A percentile compares a stretch with the other conserved stretches of the same genome.
These are phyloP conservation scores for Diplodia scrobiculata DNA, from an alignment of 2,329 filamentous ascomycete genomes.

Conservation along the genomic window DNA sequence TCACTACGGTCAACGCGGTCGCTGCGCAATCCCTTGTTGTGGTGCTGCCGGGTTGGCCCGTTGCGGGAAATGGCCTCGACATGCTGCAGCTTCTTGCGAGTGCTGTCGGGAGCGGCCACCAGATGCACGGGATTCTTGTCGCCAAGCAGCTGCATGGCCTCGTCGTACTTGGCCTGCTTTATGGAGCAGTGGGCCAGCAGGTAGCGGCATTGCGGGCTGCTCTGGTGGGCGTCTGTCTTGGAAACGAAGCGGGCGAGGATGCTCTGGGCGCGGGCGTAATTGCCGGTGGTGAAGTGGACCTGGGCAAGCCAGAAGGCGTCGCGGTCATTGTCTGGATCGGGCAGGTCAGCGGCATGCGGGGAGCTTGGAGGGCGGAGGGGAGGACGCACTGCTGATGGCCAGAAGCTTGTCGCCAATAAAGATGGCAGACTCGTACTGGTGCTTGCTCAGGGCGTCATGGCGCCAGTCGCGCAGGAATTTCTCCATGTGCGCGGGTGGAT, in stretches of 20 bases:
- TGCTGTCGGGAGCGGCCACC: conserved; percentile 66
- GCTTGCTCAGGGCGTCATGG: conserved; percentile 91
- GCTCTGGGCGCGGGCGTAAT: conserved; percentile 87
- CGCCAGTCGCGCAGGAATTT: conserved; percentile 91
- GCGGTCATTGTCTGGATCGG: conserved; percentile 73
- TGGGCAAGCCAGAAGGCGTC: conserved; percentile 99
- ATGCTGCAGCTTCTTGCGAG: conserved; percentile 71
- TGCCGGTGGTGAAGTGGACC: conserved; percentile 92
- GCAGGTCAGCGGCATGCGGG: conserved; percentile 30
- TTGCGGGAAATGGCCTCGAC: conserved; percentile 57
- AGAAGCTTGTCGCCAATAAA: conserved; percentile 97
- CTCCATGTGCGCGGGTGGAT: conserved; percentile 65
- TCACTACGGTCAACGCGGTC: conserved; percentile 62
- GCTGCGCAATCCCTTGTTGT: conserved; percentile 50
- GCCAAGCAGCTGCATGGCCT: conserved; percentile 81
- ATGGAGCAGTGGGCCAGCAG: conserved; percentile 92
- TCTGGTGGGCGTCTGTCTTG: conserved; percentile 76
- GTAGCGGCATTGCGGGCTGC: conserved; percentile 86
- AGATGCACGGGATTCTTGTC: conserved; percentile 93
- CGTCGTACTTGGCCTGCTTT: conserved; percentile 86
- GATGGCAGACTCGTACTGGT: conserved; percentile 94
- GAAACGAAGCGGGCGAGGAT: conserved; percentile 71
- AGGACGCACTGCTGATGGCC: conserved; percentile 79
- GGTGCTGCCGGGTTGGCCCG: conserved; percentile 33
- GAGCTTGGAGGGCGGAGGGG: conserved; percentile 16